Base-by-base conservation (phyloP, 768 basidiomycete genomes). In the Exidia glandulosa region DNA sequence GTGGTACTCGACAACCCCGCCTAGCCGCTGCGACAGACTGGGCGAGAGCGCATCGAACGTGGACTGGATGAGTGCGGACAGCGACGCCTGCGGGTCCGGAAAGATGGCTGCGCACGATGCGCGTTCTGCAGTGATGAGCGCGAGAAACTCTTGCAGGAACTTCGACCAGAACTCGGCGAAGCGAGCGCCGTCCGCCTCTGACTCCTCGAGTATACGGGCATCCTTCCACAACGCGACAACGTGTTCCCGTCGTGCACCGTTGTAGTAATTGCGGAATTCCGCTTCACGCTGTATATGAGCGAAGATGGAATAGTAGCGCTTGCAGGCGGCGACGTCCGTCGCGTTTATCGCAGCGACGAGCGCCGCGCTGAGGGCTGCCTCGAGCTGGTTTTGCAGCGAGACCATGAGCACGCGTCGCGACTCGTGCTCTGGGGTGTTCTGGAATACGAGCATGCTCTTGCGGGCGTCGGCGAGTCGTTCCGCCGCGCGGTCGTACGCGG, bases 261-360 rank as follows among this genome's bases (percentile, higher is more conserved):
- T 90, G 75, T 97, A 99, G 69, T 96, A 97, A 67, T 88, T 88
- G 61, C 90, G 80, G 70, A 95, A 99, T 70, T 98, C 96, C 2
- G 83, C 79, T 70, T 94, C 93, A 57, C 95, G 80, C 66, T 95
- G 89, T 60, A 99, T 97, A 66, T 88, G 83, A 59, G 81, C 82
- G 71, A 98, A 99, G 56, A 98, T 93, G 27, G 81, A 75, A 66
- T 87, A 93, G 72, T 92, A 93, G 57, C 79, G 78, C 62, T 83
- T 83, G 73, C 90, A 94, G 3, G 81, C 78, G 13, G 80, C 75
- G 36, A 86, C 77, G 69, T 97, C 92, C 63, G 84, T 82, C 2
- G 83, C 77, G 61, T 85, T 87, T 70, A 97, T 88, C 3, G 92
- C 90, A 30, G 87, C 85, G 30, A 94, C 88, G 56, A 99, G 77